These are phyloP conservation scores for Leptographium procerum DNA, from an alignment of 2,329 filamentous ascomycete species.

Conservation along the genomic window DNA sequence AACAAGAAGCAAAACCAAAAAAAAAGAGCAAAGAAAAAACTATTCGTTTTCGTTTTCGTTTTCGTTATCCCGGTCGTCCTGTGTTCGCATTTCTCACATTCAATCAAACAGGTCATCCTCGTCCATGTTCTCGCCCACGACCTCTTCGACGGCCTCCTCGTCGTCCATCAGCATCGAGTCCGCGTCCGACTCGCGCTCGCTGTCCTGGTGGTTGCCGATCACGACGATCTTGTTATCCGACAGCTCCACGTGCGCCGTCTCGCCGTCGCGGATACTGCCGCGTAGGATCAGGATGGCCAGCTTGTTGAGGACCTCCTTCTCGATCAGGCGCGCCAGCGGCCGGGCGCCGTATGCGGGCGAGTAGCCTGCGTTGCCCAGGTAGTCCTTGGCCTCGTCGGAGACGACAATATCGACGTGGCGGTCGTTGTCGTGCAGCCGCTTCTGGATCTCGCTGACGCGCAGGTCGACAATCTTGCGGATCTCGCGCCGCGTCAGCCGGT, in stretches of 20 bases:
- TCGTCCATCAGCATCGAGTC: conserved; percentile 61
- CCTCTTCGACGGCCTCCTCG: conserved; percentile 59
- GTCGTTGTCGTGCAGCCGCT: conserved; percentile 72
- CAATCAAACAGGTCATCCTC: conserved; percentile 30
- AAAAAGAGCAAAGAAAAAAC: too few species aligned
- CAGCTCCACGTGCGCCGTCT: conserved; percentile 68
- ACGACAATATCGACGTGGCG: conserved; percentile 80
- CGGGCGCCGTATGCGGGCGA: conserved; percentile 91
- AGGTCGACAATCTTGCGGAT: conserved; percentile 95
- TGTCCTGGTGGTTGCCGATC: conserved; percentile 65
- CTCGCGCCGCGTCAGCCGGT: conserved; percentile 78
- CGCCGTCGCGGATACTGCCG: conserved; percentile 74
- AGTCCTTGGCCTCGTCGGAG: conserved; percentile 78
- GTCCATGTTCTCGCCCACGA: conserved; percentile 48
- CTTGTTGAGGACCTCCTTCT: conserved; percentile 92
- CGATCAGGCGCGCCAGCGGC: conserved; percentile 78
- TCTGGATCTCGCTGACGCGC: conserved; percentile 78
- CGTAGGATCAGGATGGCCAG: conserved; percentile 85
- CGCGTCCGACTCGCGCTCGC: conserved; percentile 37
- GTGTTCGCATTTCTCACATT: neutral
- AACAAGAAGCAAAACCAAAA: too few species aligned
- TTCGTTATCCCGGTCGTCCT: too few species aligned
- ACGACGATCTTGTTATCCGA: conserved; percentile 72
- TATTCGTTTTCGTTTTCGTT: too few species aligned
- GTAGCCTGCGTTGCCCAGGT: conserved; percentile 83